Evolutionary conservation across 106 monocot genomes (phyloP).

Genomic region (Platanthera zijinensis): DNA sequence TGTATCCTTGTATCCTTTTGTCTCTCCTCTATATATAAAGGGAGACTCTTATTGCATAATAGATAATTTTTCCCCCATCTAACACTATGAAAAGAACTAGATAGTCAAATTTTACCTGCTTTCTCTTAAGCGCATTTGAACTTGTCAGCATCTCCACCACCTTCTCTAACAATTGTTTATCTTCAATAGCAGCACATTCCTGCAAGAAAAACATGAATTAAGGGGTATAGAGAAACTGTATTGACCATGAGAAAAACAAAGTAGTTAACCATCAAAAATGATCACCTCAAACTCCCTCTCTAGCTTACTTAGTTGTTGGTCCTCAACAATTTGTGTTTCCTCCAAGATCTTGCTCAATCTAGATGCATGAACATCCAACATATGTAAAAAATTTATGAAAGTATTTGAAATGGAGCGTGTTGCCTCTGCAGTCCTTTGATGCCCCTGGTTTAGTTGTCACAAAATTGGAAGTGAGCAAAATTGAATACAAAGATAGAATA

Average conservation of each 20-base stretch:
- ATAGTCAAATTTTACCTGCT: slow-evolving; percentile 32
- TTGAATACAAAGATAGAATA: neutral
- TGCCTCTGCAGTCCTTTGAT: slow-evolving; percentile 48
- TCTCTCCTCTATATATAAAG: too few relatives aligned
- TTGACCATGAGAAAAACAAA: neutral
- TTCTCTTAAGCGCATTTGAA: slow-evolving; percentile 61
- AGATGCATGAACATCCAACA: slow-evolving; percentile 49
- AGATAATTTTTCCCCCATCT: too few relatives aligned
- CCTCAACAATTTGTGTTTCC: slow-evolving; percentile 53
- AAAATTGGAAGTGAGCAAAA: neutral
- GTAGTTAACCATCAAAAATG: neutral
- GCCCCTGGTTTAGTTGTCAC: slow-evolving; percentile 39
- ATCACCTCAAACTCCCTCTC: slow-evolving; percentile 86
- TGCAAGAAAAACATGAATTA: slow-evolving; percentile 16
- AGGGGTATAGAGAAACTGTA: neutral
- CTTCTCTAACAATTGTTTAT: slow-evolving; percentile 64
- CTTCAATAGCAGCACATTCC: slow-evolving; percentile 74
- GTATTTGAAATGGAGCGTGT: slow-evolving; percentile 67
- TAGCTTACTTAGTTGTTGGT: slow-evolving; percentile 58
- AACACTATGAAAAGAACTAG: neutral
- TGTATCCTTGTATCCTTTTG: too few relatives aligned
- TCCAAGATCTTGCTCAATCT: slow-evolving; percentile 58
- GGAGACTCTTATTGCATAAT: too few relatives aligned
- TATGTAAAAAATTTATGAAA: slow-evolving; percentile 53
- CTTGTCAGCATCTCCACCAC: slow-evolving; percentile 65